phyloP scores from a whole-genome alignment of 2,329 filamentous ascomycete genomes.

The Fusarium sp. region DNA sequence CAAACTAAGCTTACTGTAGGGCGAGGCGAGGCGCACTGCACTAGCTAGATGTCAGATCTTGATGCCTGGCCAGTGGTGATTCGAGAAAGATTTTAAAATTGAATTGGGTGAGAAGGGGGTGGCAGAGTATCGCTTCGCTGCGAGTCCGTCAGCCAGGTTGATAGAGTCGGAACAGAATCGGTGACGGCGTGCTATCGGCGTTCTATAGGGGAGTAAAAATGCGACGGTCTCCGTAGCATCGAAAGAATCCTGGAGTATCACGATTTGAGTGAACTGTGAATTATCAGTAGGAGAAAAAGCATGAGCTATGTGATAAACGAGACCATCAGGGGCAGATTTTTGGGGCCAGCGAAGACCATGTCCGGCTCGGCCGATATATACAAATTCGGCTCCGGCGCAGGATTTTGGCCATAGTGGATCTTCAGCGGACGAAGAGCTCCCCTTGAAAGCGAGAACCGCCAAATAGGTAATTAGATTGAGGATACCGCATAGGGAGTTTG shows the following conservation, averaged over 20 bases:
- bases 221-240: background rate
- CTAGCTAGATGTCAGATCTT: slow-evolving; percentile 23
- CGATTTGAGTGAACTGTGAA: slow-evolving; percentile 10
- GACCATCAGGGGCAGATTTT: slow-evolving; percentile 6
- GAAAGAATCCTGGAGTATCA: background rate
- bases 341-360: background rate
- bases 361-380: slow-evolving; percentile 17
- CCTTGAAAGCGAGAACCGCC: background rate
- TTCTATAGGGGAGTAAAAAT: background rate
- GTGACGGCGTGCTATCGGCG: background rate
- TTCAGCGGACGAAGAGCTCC: slow-evolving; percentile 14
- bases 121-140: slow-evolving; percentile 11
- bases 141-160: slow-evolving; percentile 17
- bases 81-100: slow-evolving; percentile 17
- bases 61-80: background rate
- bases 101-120: slow-evolving; percentile 3
- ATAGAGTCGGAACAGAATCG: background rate
- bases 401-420: background rate
- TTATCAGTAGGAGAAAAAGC: background rate
- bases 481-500: background rate
- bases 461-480: background rate
- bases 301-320: slow-evolving; percentile 7
- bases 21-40: background rate
- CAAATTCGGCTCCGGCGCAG: slow-evolving; percentile 14
- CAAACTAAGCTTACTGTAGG: slow-evolving; percentile 5